Evolutionary conservation across 352 stramenopile genomes (phyloP), one percentile per base, ranked within the genome.

Genomic region (Globisporangium cystogenes): DNA sequence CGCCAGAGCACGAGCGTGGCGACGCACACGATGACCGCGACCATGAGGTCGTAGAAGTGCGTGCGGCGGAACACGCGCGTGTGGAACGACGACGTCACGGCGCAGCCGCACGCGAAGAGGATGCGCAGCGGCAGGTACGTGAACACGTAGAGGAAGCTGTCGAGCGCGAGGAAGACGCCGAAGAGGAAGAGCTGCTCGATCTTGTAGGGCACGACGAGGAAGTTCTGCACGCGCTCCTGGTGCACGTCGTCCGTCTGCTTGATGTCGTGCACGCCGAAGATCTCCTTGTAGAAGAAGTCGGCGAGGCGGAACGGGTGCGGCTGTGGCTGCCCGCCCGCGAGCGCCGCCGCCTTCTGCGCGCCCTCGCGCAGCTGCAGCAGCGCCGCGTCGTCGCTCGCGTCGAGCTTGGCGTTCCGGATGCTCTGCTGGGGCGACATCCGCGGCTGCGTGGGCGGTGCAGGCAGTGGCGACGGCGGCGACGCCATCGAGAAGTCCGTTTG

Each of bases 71-170:
- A 97, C 16, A 87, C 75, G 23, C 73, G 68, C 3, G 76, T 74
- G 53, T 87, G 74, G 56, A 88, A 87, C 29, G 78, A 74, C 27
- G 81, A 88, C 35, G 81, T 86, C n/a, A 88, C 76, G 1, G 72
- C 78, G 39, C 68, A 96, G 39, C 69, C 78, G 60, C 88, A 73
- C 29, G 72, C 67, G 51, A 90, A 83, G 45, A 98, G 60, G 57
- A 98, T 83, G 64, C 86, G 63, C 49, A 99, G 64, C 12, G 96
- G 96, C 29, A 99, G 72, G 65, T 98, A 98, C 48, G 96, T 98
- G 53, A 98, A 90, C 36, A 98, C 82, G 76, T 99, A 98, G 5
- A 99, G 69, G 60, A 99, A 99, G 45, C 90, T 97, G 74, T 99
- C 96, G 21, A 98, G 70, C 51, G 89, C 97, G 27, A 99, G 78